Evolutionary conservation across 2,329 filamentous ascomycete species (phyloP), one percentile per base, ranked within the genome.

Genomic region (Triangularia setosa): DNA sequence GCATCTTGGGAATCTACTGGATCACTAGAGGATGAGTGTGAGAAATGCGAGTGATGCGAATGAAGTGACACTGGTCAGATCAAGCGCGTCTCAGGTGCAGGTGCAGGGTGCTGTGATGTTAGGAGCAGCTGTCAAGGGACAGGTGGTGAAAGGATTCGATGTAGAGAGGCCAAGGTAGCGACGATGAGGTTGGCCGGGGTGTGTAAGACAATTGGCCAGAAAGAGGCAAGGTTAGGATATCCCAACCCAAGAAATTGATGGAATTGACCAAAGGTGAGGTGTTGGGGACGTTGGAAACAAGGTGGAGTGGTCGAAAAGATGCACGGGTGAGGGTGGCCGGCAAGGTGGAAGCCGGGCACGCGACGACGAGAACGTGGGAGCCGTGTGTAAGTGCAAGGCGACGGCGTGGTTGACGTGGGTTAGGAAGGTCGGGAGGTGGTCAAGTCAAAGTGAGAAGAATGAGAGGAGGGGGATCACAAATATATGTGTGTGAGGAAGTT

Each of bases 1-100:
- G 74, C 80, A 83, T 83, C 57, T 70, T 69, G 65, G 61, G 61
- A 68, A 71, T 68, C 69, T 73, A 72, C 65, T 63, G 60, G 64
- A 70, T 67, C 58, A 67, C 69, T 69, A 72, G 68, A 71, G 11
- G 52, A 55, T 75, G 67, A 73, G 69, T 71, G 64, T 67, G 27
- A 66, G 66, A 72, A 61, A 35, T 55, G 30, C 62, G 67, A 65
- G 67, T 72, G 69, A 68, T 60, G 69, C 67, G 64, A 60, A 66
- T 66, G 64, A 70, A 68, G 63, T 64, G 65, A 66, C 62, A 69
- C 61, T 67, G 60, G 69, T 68, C 66, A 69, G 65, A 57, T 70
- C 63, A 68, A 58, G 64, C 64, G 65, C 65, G 69, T 60, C 53
- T 52, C 30, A 56, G 44, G 23, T 48, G 21, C 21, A 40, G 30